Base-by-base conservation (phyloP, 2,329 filamentous ascomycete species). In the Arachnomyces sp. region DNA sequence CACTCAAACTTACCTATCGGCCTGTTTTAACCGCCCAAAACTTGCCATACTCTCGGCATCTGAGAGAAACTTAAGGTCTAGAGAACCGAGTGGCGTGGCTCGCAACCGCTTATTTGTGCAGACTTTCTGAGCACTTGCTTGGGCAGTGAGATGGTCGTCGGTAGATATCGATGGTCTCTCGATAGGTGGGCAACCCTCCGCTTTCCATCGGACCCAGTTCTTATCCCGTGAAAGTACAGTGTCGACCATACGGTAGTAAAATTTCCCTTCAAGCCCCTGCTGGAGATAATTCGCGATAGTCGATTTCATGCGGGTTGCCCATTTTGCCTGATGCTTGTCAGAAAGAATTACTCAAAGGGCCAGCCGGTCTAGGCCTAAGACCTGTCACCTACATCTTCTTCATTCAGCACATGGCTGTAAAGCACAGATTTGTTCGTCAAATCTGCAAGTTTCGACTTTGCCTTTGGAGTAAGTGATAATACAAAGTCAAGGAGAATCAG, bases 151-250 rank as follows among this genome's bases (percentile, higher is more conserved):
- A 58, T 88, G 90, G 34, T 82, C 75, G 18, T 77, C 65, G 1
- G 82, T 73, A 2, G 81, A 74, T 21, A 96, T 74, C 8, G 86
- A 70, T 15, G 84, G 77, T 44, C 78, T 77, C 56, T 89, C 81
- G 55, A 99, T 96, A 4, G 83, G 77, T 16, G 87, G 86, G 59
- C 92, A 98, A 50, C 82, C 86, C 60, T 95, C 88, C 44, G 90
- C 82, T 67, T 99, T 99, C 92, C 92, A 99, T 47, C 88, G 83
- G 33, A 93, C 88, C 93, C 93, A 98, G 59, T 96, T 95, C 69
- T 95, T 96, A 63, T 99, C 92, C 47, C 92, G 77, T 16, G 87
- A 86, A 21, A 98, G 77, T 25, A 98, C 90, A 9, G 89, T 96
- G 60, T 96, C 90, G 25, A 98, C 88, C 78, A 96, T 94, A 30